phyloP scores from a whole-genome alignment of 306 rosid species.

The Malus sylvestris region DNA sequence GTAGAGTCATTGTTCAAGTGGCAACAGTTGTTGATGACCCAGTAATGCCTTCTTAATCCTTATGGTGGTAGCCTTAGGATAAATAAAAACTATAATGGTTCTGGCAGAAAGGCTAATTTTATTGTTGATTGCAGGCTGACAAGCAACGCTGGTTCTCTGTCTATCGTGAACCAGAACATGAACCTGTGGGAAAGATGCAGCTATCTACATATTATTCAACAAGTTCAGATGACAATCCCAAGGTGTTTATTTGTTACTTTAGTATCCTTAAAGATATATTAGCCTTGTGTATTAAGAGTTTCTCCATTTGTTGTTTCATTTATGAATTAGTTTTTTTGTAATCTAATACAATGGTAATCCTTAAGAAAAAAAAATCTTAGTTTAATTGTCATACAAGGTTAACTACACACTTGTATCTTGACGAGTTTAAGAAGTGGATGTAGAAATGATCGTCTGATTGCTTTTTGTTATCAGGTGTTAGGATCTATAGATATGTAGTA shows the following conservation, averaged over 20 bases:
- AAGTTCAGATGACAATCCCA: slow-evolving; percentile 74
- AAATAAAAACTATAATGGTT: slow-evolving; percentile 13
- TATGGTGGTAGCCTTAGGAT: not conserved
- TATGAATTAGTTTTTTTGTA: not conserved
- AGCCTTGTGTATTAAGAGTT: not conserved
- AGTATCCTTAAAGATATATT: not conserved
- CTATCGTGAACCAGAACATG: slow-evolving; percentile 75
- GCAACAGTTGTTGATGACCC: slow-evolving; percentile 79
- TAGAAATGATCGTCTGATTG: not conserved
- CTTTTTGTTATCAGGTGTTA: not conserved
- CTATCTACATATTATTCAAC: slow-evolving; percentile 63
- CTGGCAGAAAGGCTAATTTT: slow-evolving; percentile 19
- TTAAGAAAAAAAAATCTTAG: not conserved
- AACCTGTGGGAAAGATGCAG: slow-evolving; percentile 81
- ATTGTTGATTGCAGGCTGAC: slow-evolving; percentile 63
- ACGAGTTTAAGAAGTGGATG: not conserved
- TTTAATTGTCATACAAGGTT: not conserved
- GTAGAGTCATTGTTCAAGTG: slow-evolving; percentile 74
- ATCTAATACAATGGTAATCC: not conserved
- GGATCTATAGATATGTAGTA: not conserved
- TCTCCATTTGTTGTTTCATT: slow-evolving; percentile 3
- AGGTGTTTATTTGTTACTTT: slow-evolving; percentile 39
- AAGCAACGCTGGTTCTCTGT: slow-evolving; percentile 95
- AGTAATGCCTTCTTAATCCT: slow-evolving; percentile 37
- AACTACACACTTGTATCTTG: not conserved